These are phyloP conservation scores for Malus hybrid DNA, from an alignment of 331 rosid genomes.

Conservation along the genomic window DNA sequence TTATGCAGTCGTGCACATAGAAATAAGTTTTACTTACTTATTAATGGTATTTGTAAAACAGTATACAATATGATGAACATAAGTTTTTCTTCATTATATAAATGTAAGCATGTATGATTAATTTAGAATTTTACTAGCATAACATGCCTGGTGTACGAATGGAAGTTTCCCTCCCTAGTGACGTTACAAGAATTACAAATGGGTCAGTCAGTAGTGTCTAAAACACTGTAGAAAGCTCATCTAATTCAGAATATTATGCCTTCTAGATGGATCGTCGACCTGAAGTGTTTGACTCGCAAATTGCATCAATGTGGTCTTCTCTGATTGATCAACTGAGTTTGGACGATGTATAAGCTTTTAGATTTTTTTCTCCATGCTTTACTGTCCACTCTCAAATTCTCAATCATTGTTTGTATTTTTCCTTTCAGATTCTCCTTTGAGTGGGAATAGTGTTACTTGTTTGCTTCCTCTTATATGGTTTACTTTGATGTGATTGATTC, in stretches of 20 bases:
- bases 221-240: not conserved
- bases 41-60: no score
- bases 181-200: no score
- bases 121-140: no score
- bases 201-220: no score
- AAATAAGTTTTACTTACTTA: no score
- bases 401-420: not conserved
- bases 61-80: no score
- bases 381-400: not conserved
- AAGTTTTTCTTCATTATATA: no score
- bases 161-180: no score
- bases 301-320: conserved; percentile 31
- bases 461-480: not conserved
- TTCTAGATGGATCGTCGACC: not conserved
- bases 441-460: not conserved
- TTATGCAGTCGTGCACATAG: no score
- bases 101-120: no score
- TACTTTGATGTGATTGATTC: not conserved
- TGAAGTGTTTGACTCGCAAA: conserved; percentile 18
- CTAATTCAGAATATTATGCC: not conserved
- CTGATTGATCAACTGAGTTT: conserved; percentile 1
- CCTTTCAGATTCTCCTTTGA: not conserved
- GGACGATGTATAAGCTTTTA: not conserved
- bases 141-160: no score
- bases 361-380: not conserved